Base-by-base conservation (phyloP, 2,329 filamentous ascomycete species). In the Cryphonectria japonica region DNA sequence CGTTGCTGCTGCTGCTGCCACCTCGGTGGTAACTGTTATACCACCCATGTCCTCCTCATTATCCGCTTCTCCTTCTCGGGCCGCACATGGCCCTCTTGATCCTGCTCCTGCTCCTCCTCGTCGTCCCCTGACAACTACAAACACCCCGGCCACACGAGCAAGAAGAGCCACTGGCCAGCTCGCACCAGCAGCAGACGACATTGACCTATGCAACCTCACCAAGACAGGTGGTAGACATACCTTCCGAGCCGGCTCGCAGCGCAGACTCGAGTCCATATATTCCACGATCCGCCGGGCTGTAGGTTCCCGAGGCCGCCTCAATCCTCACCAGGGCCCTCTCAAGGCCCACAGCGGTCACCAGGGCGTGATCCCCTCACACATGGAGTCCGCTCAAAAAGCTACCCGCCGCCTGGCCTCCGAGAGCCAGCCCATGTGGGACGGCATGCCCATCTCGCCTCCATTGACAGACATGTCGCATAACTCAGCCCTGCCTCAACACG, bases 201-300 rank as follows among this genome's bases (percentile, higher is more conserved):
- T 71, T 14, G 67, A 73, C 22, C 63, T 73, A 9, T 68, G 67
- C 34, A 65, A 67, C 16, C 46, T 72, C 34, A 39, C 63, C 37
- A 69, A 67, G 63, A 57, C 26, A 26, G 61, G 72, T 64, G 77
- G 74, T 54, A 74, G 74, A 2, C 74, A 76, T 54, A 79, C 78
- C 72, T 70, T 71, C 22, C 69, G 61, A 41, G 43, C 69, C 22
- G 46, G 62, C 34, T 63, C 72, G 9, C 72, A 77, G 54, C 76
- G 78, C 19, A 68, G 46, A 29, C 70, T 80, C 14, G 77, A 77
- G 68, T 74, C 73, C 41, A 73, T 80, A 57, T 80, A 78, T 75
- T 75, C 76, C 34, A 78, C 76, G 65, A 75, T 80, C 64, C 76
- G 77, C 69, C 77, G 76, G 71, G 79, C 78, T 66, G 73, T 76